phyloP scores from a whole-genome alignment of 768 basidiomycete species.

The Galerina sulciceps region DNA sequence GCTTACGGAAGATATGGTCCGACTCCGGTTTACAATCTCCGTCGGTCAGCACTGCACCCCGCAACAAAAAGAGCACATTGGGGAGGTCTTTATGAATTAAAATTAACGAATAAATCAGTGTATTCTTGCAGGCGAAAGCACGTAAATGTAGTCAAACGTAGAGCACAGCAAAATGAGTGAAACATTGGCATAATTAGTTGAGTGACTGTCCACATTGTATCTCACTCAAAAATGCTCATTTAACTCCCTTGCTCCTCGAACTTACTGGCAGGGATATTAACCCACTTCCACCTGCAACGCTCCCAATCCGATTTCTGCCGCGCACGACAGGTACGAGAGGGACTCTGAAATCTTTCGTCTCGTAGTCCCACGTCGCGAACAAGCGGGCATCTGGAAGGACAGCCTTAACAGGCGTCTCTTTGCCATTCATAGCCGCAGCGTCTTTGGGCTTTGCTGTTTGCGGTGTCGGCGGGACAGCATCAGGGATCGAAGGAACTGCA shows the following conservation, averaged over 20 bases:
- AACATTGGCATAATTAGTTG: too few species aligned
- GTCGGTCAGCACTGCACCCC: too few species aligned
- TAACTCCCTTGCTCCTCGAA: conserved; percentile 22
- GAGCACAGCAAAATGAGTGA: too few species aligned
- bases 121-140: too few species aligned
- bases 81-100: too few species aligned
- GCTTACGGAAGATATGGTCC: too few species aligned
- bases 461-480: conserved; percentile 31
- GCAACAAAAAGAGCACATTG: too few species aligned
- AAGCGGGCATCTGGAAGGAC: conserved; percentile 55
- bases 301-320: conserved; percentile 36
- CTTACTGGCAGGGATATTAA: conserved; percentile 22
- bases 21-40: too few species aligned
- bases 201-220: too few species aligned
- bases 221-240: conserved; percentile 11
- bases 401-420: conserved; percentile 35
- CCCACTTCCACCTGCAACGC: conserved; percentile 25
- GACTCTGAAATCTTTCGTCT: conserved; percentile 50
- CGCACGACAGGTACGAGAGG: conserved; percentile 32
- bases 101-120: too few species aligned
- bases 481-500: conserved; percentile 32
- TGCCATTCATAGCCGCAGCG: conserved; percentile 22
- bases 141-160: too few species aligned
- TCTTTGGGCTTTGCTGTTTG: conserved; percentile 33
- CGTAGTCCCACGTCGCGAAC: conserved; percentile 62